These are phyloP conservation scores for Cladosporium velox DNA, from an alignment of 2,329 filamentous ascomycete species.

Conservation along the genomic window DNA sequence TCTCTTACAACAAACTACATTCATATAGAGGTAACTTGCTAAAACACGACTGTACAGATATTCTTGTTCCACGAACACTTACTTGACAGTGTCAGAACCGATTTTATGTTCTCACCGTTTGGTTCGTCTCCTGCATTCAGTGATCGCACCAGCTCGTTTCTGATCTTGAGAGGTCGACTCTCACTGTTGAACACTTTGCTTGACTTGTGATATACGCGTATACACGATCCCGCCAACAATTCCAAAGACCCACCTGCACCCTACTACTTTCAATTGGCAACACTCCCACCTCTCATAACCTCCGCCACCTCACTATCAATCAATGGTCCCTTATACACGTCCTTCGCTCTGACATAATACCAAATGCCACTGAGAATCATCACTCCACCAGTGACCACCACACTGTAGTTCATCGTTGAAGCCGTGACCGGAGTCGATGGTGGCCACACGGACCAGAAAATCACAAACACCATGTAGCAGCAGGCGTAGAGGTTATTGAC, in stretches of 20 bases:
- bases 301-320: slow-evolving; percentile 39
- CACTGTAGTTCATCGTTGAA: slow-evolving; percentile 47
- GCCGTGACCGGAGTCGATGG: slow-evolving; percentile 38
- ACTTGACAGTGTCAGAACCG: background rate
- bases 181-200: no score
- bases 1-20: background rate
- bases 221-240: no score
- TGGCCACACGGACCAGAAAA: slow-evolving; percentile 61
- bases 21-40: background rate
- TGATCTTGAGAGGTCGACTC: no score
- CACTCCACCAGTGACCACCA: slow-evolving; percentile 43
- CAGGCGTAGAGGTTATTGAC: slow-evolving; percentile 58
- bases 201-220: no score
- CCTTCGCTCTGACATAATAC: slow-evolving; percentile 41
- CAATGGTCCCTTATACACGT: slow-evolving; percentile 42
- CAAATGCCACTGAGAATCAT: slow-evolving; percentile 41
- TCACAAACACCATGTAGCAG: slow-evolving; percentile 55
- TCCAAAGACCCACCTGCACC: no score
- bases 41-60: background rate
- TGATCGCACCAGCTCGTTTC: no score
- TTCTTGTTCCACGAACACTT: background rate
- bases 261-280: background rate
- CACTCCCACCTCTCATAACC: slow-evolving; percentile 32
- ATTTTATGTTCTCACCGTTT: background rate
- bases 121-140: no score